Evolutionary conservation across 345 rosid genomes (phyloP), one percentile per base, ranked within the genome.

Genomic region (Populus tremula): DNA sequence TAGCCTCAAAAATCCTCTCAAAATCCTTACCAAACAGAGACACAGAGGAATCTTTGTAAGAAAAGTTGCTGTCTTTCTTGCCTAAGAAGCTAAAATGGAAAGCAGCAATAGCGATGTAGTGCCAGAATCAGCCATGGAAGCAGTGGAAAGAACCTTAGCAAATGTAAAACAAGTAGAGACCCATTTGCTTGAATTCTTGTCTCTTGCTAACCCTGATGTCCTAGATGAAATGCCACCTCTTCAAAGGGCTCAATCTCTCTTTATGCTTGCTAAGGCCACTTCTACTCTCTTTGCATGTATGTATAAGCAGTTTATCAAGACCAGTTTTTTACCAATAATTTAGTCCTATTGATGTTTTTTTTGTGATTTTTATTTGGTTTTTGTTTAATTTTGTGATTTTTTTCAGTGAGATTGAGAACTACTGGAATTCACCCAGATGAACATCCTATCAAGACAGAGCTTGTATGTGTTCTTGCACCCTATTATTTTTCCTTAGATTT

Each of bases 401-500:
- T 56, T n/a, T 8, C 86, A 94, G 99, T 96, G 92, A 89, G 87
- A 84, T 76, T 96, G 84, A 94, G 95, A 82, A 90, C 97, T 76
- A 82, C 65, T 56, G 99, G 99, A 6, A 84, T 88, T 69, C 81
- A 91, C 78, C 98, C 91, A 54, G 91, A 89, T 45, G 94, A 92
- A 56, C 99, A 94, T 88, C 95, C 90, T 50, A 86, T 92, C 1
- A 92, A 94, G 85, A 87, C 96, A 16, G 98, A 96, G 86, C 90
- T 94, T 64, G 99, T 94, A 89, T 79, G 88, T 83, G 6, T 75
- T 69, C 73, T 68, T 41, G 10, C 66, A 41, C 54, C 16, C 14
- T 69, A 17, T 80, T 6, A 47, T 79, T 21, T 74, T 47, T 16
- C 31, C 53, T 69, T 31, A 23, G 9, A n/a, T 21, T 31, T 79